These are phyloP conservation scores for Mycosphaerella sp. DNA, from an alignment of 2,329 filamentous ascomycete species.

Conservation along the genomic window DNA sequence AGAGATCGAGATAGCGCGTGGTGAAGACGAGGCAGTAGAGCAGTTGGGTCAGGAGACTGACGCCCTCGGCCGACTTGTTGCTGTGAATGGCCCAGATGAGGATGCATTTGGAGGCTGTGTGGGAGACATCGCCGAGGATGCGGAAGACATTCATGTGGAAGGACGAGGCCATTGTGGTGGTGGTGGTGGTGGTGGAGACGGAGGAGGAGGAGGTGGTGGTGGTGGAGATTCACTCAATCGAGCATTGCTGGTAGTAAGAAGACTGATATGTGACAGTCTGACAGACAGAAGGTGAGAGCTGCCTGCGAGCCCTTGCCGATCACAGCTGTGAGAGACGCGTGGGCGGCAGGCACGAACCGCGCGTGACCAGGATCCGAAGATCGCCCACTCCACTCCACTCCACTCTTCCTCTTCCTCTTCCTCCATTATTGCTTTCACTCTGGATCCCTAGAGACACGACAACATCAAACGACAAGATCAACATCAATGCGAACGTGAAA, in stretches of 20 bases:
- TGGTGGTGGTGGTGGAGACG: background rate
- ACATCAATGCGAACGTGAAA: too few species aligned
- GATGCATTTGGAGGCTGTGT: slow-evolving; percentile 81
- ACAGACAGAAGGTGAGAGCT: too few species aligned
- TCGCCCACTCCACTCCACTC: too few species aligned
- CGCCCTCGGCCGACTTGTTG: slow-evolving; percentile 81
- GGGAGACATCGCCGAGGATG: slow-evolving; percentile 75
- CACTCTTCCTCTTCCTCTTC: too few species aligned
- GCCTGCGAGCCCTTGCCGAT: too few species aligned
- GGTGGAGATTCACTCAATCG: background rate
- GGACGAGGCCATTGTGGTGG: slow-evolving; percentile 11
- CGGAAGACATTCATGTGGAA: slow-evolving; percentile 50
- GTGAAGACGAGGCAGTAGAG: slow-evolving; percentile 83
- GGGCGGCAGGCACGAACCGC: too few species aligned
- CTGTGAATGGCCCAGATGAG: slow-evolving; percentile 85
- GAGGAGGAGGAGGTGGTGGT: background rate
- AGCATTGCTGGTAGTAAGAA: slow-evolving; percentile 1
- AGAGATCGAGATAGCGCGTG: slow-evolving; percentile 77
- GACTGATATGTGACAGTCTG: too few species aligned
- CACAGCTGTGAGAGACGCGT: too few species aligned
- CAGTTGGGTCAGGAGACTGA: slow-evolving; percentile 84
- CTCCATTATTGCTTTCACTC: too few species aligned
- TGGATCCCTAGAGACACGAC: too few species aligned
- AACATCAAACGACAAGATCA: too few species aligned
- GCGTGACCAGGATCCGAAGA: too few species aligned